Conservation (phyloP, 768 basidiomycete species). For the Rhodotorula diobovata region DNA sequence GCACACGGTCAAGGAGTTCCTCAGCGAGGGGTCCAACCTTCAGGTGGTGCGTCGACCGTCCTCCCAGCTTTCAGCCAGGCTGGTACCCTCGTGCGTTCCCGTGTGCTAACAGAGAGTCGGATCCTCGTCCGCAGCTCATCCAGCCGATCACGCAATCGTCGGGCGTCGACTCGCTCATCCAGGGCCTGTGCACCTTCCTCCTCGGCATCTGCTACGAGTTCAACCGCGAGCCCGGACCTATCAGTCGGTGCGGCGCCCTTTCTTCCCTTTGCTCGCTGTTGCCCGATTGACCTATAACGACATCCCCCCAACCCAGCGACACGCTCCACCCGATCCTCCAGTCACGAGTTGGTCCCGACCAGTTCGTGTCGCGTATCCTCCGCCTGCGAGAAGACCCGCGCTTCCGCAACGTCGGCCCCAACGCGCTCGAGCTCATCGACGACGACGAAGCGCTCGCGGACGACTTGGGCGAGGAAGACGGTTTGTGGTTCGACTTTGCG, state of each 20-base stretch:
- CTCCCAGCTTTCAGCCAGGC: too few relatives aligned
- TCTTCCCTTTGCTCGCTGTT: not conserved
- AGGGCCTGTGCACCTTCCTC: conserved; percentile 83
- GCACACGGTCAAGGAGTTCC: conserved; percentile 75
- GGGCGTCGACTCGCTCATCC: conserved; percentile 77
- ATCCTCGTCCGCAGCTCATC: conserved; percentile 61
- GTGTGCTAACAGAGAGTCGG: too few relatives aligned
- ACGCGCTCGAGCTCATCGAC: conserved; percentile 60
- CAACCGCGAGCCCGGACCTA: conserved; percentile 89
- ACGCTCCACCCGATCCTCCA: conserved; percentile 85
- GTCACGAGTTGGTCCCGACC: conserved; percentile 77
- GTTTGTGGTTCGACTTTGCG: conserved; percentile 93
- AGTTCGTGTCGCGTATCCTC: conserved; percentile 77
- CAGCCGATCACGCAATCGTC: conserved; percentile 88
- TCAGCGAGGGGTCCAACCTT: conserved; percentile 78
- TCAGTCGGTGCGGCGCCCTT: conserved; percentile 64
- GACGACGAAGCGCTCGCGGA: conserved; percentile 33
- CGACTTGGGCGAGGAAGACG: conserved; percentile 58
- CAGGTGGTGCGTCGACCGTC: conserved; percentile 66
- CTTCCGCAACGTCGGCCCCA: conserved; percentile 84
- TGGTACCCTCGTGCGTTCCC: too few relatives aligned
- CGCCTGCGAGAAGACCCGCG: conserved; percentile 86
- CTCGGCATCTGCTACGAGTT: conserved; percentile 94
- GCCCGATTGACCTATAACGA: too few relatives aligned
- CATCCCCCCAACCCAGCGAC: conserved; percentile 52